Conservation (phyloP, 345 rosid species). For the Geranium brycei region DNA sequence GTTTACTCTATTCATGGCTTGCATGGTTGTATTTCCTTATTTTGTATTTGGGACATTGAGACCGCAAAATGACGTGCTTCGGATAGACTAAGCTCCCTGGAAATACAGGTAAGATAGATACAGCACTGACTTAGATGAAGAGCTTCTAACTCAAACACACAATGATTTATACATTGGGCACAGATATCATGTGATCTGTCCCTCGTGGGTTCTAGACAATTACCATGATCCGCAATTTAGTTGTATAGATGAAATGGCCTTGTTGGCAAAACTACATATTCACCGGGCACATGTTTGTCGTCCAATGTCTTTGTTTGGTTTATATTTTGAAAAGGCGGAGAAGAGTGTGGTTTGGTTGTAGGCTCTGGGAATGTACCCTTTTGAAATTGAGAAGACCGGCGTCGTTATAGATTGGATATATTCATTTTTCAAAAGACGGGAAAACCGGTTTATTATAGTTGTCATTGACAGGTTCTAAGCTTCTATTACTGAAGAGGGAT, state of each 20-base stretch:
- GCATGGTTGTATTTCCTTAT: slow-evolving; percentile 69
- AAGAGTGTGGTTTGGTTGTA: too few relatives aligned
- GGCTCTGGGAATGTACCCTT: too few relatives aligned
- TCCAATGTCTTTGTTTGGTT: background rate
- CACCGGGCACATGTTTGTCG: slow-evolving; percentile 2
- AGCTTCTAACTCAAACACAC: slow-evolving; percentile 5
- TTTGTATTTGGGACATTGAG: slow-evolving; percentile 57
- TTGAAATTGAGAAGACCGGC: too few relatives aligned
- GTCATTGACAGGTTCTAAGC: too few relatives aligned
- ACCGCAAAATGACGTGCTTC: slow-evolving; percentile 49
- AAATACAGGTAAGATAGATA: slow-evolving; percentile 15
- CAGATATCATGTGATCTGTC: slow-evolving; percentile 1
- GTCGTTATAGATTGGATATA: too few relatives aligned
- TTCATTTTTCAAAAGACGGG: too few relatives aligned
- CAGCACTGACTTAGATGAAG: slow-evolving; percentile 19
- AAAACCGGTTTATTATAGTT: too few relatives aligned
- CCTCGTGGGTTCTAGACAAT: background rate
- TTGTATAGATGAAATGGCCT: slow-evolving; percentile 4
- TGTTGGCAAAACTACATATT: background rate
- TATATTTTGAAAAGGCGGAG: background rate
- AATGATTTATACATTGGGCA: slow-evolving; percentile 7
- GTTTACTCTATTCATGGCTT: slow-evolving; percentile 93
- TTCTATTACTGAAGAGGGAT: too few relatives aligned
- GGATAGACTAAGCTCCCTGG: slow-evolving; percentile 46
- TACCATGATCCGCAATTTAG: slow-evolving; percentile 3